Base-by-base conservation (phyloP, 257 asterid genomes). In the Paulownia fortunei region DNA sequence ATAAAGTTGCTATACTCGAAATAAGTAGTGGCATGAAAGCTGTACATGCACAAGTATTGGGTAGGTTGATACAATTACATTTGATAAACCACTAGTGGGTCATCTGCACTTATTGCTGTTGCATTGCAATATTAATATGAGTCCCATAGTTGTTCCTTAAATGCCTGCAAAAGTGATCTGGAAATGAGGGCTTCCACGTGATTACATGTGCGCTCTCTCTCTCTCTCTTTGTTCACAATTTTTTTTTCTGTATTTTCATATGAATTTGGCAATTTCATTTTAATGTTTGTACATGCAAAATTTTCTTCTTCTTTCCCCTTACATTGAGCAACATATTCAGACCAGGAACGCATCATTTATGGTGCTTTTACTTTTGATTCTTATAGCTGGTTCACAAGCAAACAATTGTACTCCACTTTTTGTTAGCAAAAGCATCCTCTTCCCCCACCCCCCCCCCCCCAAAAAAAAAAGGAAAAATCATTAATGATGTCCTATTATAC, bases 91-190 rank as follows among this genome's bases (percentile, higher is more conserved):
- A 82, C 9, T 62, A 27, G 80, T 37, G 80, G 80, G 82, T 39
- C 77, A 58, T 39, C 65, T 69, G 19, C 63, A 46, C 24, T 63
- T 54, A 44, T 44, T 60, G 36, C 19, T 44, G 58, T 46, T 34
- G 47, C 59, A 26, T 30, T 18, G 60, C 52, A 19, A 69, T 61
- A 72, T 37, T 37, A 74, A 67, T 42, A 61, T 37, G 44, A 39
- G 74, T 51, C 75, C 86, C 77, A 60, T 78, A 61, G 3, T 36
- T 69, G 60, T 78, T 69, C 39, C 67, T 37, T 52, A 58, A 47
- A 76, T 69, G 82, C 72, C 81, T 51, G 79, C 85, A 34, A 83
- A 68, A 60, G 16, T 86, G 86, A 81, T 76, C 86, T 83, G 88
- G 78, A 76, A 52, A 54, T 62, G 11, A n/a, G 81, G 52, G 5